Evolutionary conservation across 768 basidiomycete genomes (phyloP).

Genomic region (Podaxis pistillaris): DNA sequence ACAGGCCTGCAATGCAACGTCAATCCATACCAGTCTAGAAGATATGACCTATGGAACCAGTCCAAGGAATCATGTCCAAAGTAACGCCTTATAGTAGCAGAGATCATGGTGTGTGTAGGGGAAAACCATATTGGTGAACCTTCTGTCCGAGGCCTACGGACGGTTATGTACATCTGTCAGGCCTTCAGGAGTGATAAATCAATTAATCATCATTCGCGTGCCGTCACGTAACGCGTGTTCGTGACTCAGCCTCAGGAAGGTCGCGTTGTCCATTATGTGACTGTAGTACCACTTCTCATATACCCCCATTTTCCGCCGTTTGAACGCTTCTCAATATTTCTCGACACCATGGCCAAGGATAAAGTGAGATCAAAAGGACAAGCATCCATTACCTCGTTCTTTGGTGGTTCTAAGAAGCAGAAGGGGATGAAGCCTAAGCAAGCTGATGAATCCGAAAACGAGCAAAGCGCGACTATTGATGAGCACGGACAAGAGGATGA

Average conservation of each 20-base stretch:
- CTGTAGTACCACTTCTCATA: conserved; percentile 4
- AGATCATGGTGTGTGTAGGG: conserved; percentile 4
- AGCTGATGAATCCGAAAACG: conserved; percentile 28
- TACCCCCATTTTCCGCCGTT: conserved; percentile 17
- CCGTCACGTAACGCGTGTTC: conserved; percentile 7
- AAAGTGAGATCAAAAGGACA: conserved; percentile 44
- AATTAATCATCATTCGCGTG: conserved; percentile 2
- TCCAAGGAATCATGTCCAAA: conserved; percentile 38
- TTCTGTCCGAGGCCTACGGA: not conserved
- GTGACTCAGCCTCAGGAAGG: not conserved
- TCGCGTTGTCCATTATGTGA: not conserved
- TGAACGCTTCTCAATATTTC: conserved; percentile 16
- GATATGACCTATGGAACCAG: conserved; percentile 46
- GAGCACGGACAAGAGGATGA: conserved; percentile 27
- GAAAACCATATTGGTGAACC: not conserved
- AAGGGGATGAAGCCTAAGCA: conserved; percentile 17
- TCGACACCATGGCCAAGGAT: conserved; percentile 47
- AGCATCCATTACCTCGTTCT: conserved; percentile 55
- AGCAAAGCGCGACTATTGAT: conserved; percentile 18
- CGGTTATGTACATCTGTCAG: conserved; percentile 4
- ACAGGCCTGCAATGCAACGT: not conserved
- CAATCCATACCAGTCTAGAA: conserved; percentile 48
- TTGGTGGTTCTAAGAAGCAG: conserved; percentile 38
- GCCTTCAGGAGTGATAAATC: not conserved
- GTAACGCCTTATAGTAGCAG: conserved; percentile 21